Percentiles rank a stretch among this genome's conserved stretches.
These are phyloP conservation scores for Aspergillus ellipticus DNA, from an alignment of 495 filamentous ascomycete species.

Conservation along the genomic window DNA sequence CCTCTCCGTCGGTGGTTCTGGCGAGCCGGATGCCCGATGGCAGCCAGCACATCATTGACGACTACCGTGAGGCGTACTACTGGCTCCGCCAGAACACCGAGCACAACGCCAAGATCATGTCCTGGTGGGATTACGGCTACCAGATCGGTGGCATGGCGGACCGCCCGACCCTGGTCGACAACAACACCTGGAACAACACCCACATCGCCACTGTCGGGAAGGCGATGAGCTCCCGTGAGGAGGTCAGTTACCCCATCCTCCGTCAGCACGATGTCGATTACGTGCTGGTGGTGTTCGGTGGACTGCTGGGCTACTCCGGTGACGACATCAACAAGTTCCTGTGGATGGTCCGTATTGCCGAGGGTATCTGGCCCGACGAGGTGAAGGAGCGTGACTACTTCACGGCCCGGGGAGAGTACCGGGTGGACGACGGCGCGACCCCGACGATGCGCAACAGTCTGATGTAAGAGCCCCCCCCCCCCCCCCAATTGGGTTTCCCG, in stretches of 20 bases:
- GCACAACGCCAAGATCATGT: constrained; percentile 97
- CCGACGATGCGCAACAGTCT: constrained; percentile 98
- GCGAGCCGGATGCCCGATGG: constrained; percentile 91
- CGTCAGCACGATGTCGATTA: constrained; percentile 98
- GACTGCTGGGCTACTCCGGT: constrained; percentile 94
- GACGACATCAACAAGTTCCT: constrained; percentile 99
- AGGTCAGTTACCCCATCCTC: constrained; percentile 98
- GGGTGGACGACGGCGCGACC: constrained; percentile 90
- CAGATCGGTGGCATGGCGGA: constrained; percentile 99
- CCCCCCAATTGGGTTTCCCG: background rate
- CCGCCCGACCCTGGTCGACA: constrained; percentile 94
- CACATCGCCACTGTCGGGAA: constrained; percentile 99
- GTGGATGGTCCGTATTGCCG: constrained; percentile 99
- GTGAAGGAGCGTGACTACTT: constrained; percentile 97
- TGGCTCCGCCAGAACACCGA: constrained; percentile 98
- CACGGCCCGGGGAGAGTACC: constrained; percentile 91
- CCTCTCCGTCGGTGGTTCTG: constrained; percentile 94
- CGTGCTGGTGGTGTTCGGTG: constrained; percentile 94
- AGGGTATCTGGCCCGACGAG: constrained; percentile 99
- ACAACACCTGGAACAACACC: constrained; percentile 99
- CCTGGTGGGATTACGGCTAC: constrained; percentile 99
- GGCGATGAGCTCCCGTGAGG: constrained; percentile 96
- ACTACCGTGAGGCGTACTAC: constrained; percentile 99
- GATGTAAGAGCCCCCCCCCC: constrained; percentile 63
- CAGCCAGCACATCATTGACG: constrained; percentile 97